phyloP scores from a whole-genome alignment of 129 eudicot genomes.

The Arctium minus region DNA sequence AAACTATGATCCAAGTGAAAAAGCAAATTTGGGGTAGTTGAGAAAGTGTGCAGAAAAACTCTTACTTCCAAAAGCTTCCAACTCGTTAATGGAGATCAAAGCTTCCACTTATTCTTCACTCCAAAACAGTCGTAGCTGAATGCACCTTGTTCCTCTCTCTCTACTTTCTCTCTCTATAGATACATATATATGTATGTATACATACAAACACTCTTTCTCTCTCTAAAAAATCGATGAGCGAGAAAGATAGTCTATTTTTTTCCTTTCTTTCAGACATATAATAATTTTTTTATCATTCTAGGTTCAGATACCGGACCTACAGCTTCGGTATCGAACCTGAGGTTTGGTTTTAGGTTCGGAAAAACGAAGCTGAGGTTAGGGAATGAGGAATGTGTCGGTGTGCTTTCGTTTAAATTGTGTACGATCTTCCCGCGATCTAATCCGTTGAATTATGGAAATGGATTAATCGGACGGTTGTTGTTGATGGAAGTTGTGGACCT shows the following conservation, averaged over 20 bases:
- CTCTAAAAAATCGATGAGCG: constrained; percentile 30
- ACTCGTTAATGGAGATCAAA: constrained; percentile 10
- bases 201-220: constrained; percentile 24
- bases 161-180: constrained; percentile 8
- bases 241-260: constrained; percentile 22
- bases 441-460: neutral
- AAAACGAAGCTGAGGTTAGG: neutral
- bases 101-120: neutral
- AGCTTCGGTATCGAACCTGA: neutral
- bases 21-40: constrained; percentile 25
- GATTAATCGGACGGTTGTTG: neutral
- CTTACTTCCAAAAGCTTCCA: constrained; percentile 21
- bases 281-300: constrained; percentile 9
- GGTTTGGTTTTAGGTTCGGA: neutral
- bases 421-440: neutral
- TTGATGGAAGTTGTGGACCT: neutral
- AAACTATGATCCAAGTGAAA: constrained; percentile 25
- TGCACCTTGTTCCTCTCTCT: constrained; percentile 21
- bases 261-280: constrained; percentile 15
- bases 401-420: neutral
- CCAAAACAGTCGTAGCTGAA: constrained; percentile 26
- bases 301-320: neutral
- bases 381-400: constrained; percentile 16
- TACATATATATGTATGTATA: constrained; percentile 26
- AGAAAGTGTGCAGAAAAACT: constrained; percentile 13